A percentile compares a stretch with the other conserved stretches of the same genome.
These are phyloP conservation scores for Tinospora cordifolia DNA, from an alignment of 164 flowering plant species.

Conservation along the genomic window DNA sequence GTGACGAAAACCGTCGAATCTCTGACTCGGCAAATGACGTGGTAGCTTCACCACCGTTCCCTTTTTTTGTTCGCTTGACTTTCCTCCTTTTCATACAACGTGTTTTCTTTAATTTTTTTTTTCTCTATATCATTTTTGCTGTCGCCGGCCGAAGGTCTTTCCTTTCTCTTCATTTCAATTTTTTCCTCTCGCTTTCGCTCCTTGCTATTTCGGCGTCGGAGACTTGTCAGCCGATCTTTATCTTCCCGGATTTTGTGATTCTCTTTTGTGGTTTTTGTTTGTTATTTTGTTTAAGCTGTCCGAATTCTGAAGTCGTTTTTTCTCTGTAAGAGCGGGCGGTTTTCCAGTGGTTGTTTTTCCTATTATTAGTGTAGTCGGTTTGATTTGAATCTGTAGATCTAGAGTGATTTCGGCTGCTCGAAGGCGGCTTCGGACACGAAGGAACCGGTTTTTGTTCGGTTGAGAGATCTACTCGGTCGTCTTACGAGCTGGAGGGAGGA, in stretches of 20 bases:
- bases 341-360: not conserved
- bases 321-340: not conserved
- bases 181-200: not conserved
- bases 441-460: not conserved
- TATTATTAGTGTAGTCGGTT: not conserved
- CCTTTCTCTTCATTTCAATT: not conserved
- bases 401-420: not conserved
- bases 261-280: too few species aligned
- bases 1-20: conserved; percentile 9
- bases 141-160: not conserved
- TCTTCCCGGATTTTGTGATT: not conserved
- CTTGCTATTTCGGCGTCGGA: too few species aligned
- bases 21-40: conserved; percentile 16
- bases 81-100: not conserved
- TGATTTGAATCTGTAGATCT: conserved; percentile 1
- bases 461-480: not conserved
- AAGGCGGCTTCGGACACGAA: conserved; percentile 1
- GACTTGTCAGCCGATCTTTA: too few species aligned
- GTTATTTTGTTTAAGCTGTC: too few species aligned
- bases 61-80: not conserved
- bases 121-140: not conserved
- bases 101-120: not conserved
- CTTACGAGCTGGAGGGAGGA: conserved; percentile 30
- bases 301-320: too few species aligned
- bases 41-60: conserved; percentile 19